Conservation (phyloP, 208 protist species). For the Acanthamoeba lenticulata region DNA sequence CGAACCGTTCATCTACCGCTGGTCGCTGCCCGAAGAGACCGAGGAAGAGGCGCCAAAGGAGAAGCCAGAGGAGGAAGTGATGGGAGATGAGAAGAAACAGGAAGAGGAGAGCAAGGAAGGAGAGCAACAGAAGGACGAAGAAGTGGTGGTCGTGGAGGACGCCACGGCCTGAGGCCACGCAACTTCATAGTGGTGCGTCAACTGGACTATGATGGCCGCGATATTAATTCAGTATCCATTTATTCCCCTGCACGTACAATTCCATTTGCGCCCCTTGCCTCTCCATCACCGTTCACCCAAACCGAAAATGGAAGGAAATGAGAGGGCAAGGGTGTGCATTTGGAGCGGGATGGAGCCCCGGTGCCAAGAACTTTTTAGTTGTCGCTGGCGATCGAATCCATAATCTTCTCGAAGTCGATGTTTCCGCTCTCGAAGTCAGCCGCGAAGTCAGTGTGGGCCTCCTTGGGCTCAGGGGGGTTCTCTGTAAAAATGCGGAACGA, state of each 20-base stretch:
- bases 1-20: conserved; percentile 52
- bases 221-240: too few species aligned
- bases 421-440: conserved; percentile 24
- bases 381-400: not conserved
- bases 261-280: not conserved
- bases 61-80: not conserved
- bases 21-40: conserved; percentile 31
- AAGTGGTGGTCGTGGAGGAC: not conserved
- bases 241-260: not conserved
- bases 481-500: not conserved
- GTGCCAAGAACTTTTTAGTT: not conserved
- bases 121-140: not conserved
- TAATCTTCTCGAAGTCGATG: conserved; percentile 4
- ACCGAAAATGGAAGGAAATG: not conserved
- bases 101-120: not conserved
- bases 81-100: not conserved
- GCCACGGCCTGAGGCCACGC: not conserved
- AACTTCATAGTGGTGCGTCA: not conserved
- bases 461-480: conserved; percentile 27
- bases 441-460: not conserved
- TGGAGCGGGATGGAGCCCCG: not conserved
- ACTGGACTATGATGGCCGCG: not conserved
- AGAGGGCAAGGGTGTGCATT: not conserved
- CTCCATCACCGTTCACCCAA: not conserved
- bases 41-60: not conserved